Conservation (phyloP, 1,284 basidiomycete species). For the Uromyces viciae-fabae region DNA sequence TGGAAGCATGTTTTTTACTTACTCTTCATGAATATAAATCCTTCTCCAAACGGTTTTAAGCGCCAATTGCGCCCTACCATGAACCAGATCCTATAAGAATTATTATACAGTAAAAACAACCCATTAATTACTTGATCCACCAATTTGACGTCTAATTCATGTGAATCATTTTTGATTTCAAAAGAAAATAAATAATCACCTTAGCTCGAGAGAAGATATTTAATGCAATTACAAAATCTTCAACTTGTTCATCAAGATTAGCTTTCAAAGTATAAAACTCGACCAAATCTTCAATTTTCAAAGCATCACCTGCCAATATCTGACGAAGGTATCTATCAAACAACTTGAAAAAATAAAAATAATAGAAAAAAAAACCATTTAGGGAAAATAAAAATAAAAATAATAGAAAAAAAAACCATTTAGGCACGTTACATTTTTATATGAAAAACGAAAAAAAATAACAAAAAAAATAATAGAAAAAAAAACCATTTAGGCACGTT, state of each 20-base stretch:
- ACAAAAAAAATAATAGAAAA: too few species aligned
- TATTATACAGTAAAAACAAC: not conserved
- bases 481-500: too few species aligned
- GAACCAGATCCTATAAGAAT: conserved; percentile 63
- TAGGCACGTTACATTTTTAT: too few species aligned
- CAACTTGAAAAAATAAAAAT: conserved; percentile 42
- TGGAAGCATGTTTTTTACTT: conserved; percentile 52
- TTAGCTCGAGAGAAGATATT: conserved; percentile 57
- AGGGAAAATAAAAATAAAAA: too few species aligned
- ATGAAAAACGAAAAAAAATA: conserved; percentile 19
- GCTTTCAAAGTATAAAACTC: conserved; percentile 61
- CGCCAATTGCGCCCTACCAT: conserved; percentile 66
- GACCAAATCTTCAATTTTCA: conserved; percentile 59
- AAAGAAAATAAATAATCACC: conserved; percentile 46
- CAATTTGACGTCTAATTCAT: not conserved
- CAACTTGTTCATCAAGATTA: conserved; percentile 51
- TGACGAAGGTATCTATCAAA: conserved; percentile 48
- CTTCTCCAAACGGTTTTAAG: conserved; percentile 77
- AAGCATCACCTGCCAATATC: conserved; percentile 54
- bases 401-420: too few species aligned
- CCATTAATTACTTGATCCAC: conserved; percentile 64
- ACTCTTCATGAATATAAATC: conserved; percentile 83
- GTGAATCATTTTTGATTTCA: not conserved
- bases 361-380: too few species aligned
- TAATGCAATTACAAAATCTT: conserved; percentile 58